A percentile compares a stretch with the other conserved stretches of the same genome.
Evolutionary conservation across 2,329 filamentous ascomycete genomes (phyloP).

Genomic region (Colletotrichum simmondsii): DNA sequence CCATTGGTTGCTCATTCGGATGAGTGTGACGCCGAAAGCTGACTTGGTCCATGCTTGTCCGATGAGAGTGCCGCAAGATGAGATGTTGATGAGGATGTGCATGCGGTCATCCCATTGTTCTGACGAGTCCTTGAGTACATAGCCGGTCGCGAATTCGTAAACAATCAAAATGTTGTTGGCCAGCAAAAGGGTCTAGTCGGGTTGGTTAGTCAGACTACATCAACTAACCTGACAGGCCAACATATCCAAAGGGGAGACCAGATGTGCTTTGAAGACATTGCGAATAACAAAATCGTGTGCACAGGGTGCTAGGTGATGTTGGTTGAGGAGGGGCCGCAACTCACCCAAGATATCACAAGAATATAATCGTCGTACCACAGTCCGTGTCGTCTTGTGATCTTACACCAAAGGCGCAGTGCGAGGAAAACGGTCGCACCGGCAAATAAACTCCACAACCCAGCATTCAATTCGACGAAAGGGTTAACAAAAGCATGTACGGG

Average conservation of each 20-base stretch:
- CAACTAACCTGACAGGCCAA: too few relatives aligned
- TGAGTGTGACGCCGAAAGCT: conserved; percentile 49
- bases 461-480: conserved; percentile 44
- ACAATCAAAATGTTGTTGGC: conserved; percentile 57
- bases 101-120: conserved; percentile 61
- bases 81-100: conserved; percentile 61
- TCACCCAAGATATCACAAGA: conserved; percentile 49
- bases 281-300: background rate
- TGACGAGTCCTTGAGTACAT: conserved; percentile 49
- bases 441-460: conserved; percentile 47
- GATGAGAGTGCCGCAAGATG: conserved; percentile 49
- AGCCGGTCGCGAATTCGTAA: conserved; percentile 59
- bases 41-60: conserved; percentile 49
- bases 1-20: conserved; percentile 56
- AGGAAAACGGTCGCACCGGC: conserved; percentile 44
- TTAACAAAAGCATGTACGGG: conserved; percentile 41
- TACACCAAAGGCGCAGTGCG: conserved; percentile 46
- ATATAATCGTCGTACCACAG: conserved; percentile 53
- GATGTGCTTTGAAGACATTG: too few relatives aligned
- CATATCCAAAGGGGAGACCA: background rate
- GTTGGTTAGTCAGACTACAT: background rate
- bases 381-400: conserved; percentile 47
- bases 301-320: background rate
- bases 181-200: conserved; percentile 48
- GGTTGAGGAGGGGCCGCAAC: conserved; percentile 38